Evolutionary conservation across 164 flowering plant species (phyloP), one percentile per base, ranked within the genome.

Genomic region (Stephania yunnanensis): DNA sequence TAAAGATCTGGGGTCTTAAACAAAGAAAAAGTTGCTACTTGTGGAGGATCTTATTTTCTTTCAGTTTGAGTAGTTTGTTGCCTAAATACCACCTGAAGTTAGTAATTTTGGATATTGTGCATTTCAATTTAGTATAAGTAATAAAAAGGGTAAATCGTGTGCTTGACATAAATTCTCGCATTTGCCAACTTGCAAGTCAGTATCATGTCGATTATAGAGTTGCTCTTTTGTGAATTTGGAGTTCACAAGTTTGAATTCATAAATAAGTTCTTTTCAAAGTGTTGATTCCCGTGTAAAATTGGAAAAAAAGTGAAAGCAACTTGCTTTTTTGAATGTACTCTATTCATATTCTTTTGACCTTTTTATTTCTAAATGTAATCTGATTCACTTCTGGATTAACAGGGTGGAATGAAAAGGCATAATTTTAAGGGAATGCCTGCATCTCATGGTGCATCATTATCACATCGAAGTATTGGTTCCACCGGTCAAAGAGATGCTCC

Each of bases 401-500:
- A 93, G 98, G 99, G 99, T 81, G 97, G 82, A 22, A 95, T 95
- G 98, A 95, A 95, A 85, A 88, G 97, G 74, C 77, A 80, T 74
- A 87, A 87, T 1, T 87, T 91, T 61, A 71, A 68, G 3, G 98
- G 99, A 63, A 77, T 75, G 83, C 97, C 98, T 61, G 98, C 95
- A 71, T 84, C 91, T 78, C 99, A 95, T 80, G 99, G 99, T 82
- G 91, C 94, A 75, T 95, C 99, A 55, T 64, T 80, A 72, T 87
- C 95, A 19, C 99, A 95, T 88, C 84, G 98, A 78, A 89, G 91
- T 82, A 70, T 78, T 76, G 99, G 98, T 77, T 95, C 98, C 74
- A 93, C 97, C 10, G 98, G 99, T 75, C 97, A 91, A 80, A 89
- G 97, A 82, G 99, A 92, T 88, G 90, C 89, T 82, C 90, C 95